Evolutionary conservation across 1,284 basidiomycete genomes (phyloP).

Genomic region (Cutaneotrichosporon spelunceum): DNA sequence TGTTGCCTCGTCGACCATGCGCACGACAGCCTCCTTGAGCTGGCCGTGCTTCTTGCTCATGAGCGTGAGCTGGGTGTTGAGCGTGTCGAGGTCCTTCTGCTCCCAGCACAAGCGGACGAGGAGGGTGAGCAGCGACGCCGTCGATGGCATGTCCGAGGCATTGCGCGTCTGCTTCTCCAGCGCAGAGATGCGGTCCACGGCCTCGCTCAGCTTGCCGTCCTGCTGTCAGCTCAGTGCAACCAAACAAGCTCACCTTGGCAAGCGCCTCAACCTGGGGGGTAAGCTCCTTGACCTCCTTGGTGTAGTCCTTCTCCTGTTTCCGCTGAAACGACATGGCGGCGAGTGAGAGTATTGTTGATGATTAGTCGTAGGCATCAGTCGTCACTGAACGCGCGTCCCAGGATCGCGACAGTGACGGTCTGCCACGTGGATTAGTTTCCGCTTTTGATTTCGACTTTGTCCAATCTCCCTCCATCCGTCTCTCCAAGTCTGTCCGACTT

Average conservation of each 20-base stretch:
- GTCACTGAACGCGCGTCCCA: slow-evolving; percentile 19
- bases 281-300: slow-evolving; percentile 55
- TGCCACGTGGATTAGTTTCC: slow-evolving; percentile 18
- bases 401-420: background rate
- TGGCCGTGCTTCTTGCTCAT: slow-evolving; percentile 98
- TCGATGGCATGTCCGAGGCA: slow-evolving; percentile 88
- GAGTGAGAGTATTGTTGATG: slow-evolving; percentile 8
- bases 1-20: slow-evolving; percentile 83
- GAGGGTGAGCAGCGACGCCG: slow-evolving; percentile 75
- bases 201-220: slow-evolving; percentile 73
- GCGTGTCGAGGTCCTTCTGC: slow-evolving; percentile 59
- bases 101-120: slow-evolving; percentile 70
- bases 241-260: slow-evolving; percentile 46
- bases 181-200: slow-evolving; percentile 80
- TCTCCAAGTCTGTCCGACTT: slow-evolving; percentile 19
- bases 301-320: slow-evolving; percentile 59
- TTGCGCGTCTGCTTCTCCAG: slow-evolving; percentile 97
- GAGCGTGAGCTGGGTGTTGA: slow-evolving; percentile 69
- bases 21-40: slow-evolving; percentile 82
- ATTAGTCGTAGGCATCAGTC: background rate
- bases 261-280: slow-evolving; percentile 53
- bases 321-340: slow-evolving; percentile 43
- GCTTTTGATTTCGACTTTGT: slow-evolving; percentile 11
- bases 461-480: background rate
- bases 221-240: slow-evolving; percentile 24